A percentile compares a stretch with the other conserved stretches of the same genome.
Conservation (phyloP, 805 yeast genomes). For the Pichia sporocuriosa region DNA sequence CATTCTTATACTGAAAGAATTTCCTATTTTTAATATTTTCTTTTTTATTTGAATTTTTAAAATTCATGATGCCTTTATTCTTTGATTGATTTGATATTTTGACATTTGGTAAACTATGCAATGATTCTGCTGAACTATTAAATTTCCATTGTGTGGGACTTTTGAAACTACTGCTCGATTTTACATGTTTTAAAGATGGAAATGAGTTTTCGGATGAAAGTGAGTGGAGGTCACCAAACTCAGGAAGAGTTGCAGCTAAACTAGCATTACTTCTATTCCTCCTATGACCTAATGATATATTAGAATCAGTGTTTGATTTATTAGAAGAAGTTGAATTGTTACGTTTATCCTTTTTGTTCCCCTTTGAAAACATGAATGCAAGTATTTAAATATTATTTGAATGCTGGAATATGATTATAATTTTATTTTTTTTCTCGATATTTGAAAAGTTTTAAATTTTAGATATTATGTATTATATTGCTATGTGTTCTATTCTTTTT, state of each 20-base stretch:
- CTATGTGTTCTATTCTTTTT: no score
- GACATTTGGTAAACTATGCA: slow-evolving; percentile 6
- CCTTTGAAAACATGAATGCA: no score
- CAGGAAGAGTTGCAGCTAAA: not conserved
- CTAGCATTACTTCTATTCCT: not conserved
- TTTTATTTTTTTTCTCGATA: not conserved
- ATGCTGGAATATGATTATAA: no score
- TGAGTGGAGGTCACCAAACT: slow-evolving; percentile 1
- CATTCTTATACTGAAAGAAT: not conserved
- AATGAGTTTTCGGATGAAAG: slow-evolving; percentile 4
- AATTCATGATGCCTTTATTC: not conserved
- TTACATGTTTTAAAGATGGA: not conserved
- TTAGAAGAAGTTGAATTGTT: not conserved
- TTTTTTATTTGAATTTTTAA: not conserved
- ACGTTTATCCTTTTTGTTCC: not conserved
- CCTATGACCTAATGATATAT: not conserved
- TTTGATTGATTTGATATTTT: not conserved
- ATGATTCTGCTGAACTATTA: slow-evolving; percentile 9
- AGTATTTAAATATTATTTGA: no score
- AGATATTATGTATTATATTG: no score
- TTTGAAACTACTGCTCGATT: not conserved
- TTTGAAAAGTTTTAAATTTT: no score
- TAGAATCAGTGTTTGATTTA: no score
- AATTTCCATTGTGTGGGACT: not conserved
- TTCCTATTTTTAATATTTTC: not conserved